phyloP scores from a whole-genome alignment of 2,329 filamentous ascomycete species.

The Trichoderma asperellum region DNA sequence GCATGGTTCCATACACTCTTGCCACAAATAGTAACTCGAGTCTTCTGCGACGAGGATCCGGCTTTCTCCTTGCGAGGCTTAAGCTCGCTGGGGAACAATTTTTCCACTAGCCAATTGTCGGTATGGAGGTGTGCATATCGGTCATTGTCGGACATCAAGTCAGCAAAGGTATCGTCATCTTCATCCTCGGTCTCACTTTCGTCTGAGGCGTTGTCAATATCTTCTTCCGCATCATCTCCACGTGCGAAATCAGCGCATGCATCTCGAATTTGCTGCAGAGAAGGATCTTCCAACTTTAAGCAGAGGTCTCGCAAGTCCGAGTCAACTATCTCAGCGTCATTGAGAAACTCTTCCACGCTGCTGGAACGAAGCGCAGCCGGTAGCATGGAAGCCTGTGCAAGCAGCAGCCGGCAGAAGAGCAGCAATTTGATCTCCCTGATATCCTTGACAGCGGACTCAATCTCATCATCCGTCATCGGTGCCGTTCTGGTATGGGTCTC shows the following conservation, averaged over 20 bases:
- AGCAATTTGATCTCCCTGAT: slow-evolving; percentile 38
- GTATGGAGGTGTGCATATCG: slow-evolving; percentile 35
- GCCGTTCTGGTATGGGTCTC: slow-evolving; percentile 36
- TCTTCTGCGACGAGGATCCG: slow-evolving; percentile 20
- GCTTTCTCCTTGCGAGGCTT: slow-evolving; percentile 16
- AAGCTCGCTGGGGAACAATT: slow-evolving; percentile 14
- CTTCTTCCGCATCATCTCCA: slow-evolving; percentile 33
- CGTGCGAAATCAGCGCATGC: slow-evolving; percentile 40
- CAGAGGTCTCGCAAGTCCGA: slow-evolving; percentile 38
- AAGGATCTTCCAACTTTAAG: slow-evolving; percentile 37
- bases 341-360: slow-evolving; percentile 37
- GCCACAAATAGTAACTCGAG: slow-evolving; percentile 36
- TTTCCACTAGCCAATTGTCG: slow-evolving; percentile 33
- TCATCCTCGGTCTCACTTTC: slow-evolving; percentile 31
- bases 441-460: slow-evolving; percentile 34
- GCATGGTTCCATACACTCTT: slow-evolving; percentile 40
- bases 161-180: slow-evolving; percentile 25
- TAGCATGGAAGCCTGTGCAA: slow-evolving; percentile 36
- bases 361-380: slow-evolving; percentile 35
- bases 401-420: slow-evolving; percentile 37
- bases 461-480: slow-evolving; percentile 36
- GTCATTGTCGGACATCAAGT: slow-evolving; percentile 31
- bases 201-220: neutral
- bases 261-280: slow-evolving; percentile 37
- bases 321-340: slow-evolving; percentile 35